Evolutionary conservation across 2,329 filamentous ascomycete genomes (phyloP), one percentile per base, ranked within the genome.

Genomic region (Neospermospora avenae): DNA sequence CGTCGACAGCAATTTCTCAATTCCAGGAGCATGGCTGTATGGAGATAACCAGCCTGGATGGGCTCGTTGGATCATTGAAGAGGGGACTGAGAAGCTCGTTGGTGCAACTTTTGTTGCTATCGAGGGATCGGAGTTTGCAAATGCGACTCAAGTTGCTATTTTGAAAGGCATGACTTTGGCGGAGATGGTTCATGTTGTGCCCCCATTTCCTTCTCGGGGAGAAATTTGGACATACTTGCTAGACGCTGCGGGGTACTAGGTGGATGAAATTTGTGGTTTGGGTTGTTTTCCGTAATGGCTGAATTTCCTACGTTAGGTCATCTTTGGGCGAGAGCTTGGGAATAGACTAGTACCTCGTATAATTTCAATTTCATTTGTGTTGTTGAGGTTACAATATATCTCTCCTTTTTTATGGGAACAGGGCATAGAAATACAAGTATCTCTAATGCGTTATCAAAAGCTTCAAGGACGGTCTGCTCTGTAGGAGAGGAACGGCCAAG

Each of bases 41-140:
- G 60, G 22, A n/a, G 60, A 62, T 35, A 52, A 39, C 34, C 39
- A 62, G 13, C 24, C 51, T 56, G 56, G 57, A 34, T 62, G 60
- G 60, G 60, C 60, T 44, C 60, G 44, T 18, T 62, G 60, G 60
- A 44, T 62, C 28, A 39, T 62, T 11, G 60, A 62, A 22, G 51
- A 56, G 31, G 39, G 41, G 13, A 52, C 52, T 18, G 41, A 57
- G 37, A 57, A 57, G 34, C 28, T 62, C n/a, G 22, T 62, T 52
- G 60, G 60, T 22, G 60, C 60, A 39, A 62, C 60, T 18, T 57
- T 62, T 53, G 41, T 48, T 52, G 41, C 57, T 46, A 45, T 24
- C 18, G 60, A 59, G 41, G 60, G 25, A 28, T 34, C 60, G 35
- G 60, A 59, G 6, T 57, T 59, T 28, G 22, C 49, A 24, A 34